Evolutionary conservation across 2,329 filamentous ascomycete species (phyloP), one percentile per base, ranked within the genome.

Genomic region (Apiospora sp.): DNA sequence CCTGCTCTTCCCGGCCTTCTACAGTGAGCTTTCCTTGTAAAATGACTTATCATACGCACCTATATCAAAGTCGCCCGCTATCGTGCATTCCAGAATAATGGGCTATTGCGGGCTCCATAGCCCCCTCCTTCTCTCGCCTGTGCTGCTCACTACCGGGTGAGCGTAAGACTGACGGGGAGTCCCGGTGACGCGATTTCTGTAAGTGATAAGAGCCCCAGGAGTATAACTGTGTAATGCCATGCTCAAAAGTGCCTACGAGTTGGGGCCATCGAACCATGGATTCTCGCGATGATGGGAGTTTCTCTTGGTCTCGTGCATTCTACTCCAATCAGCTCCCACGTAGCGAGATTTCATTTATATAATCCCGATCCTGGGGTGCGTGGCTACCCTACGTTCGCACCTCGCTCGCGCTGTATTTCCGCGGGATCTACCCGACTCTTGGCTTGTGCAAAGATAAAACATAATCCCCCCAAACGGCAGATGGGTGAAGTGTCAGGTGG

Each of bases 341-440:
- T 8, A 37, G 54, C 54, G 54, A 61, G 54, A 37, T 61, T 61
- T 61, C 54, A 61, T 41, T 61, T 41, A 37, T 41, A 37, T 19
- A 61, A 61, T 61, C 30, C 54, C 54, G 54, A 61, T 61, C 54
- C 16, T 13, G 54, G 54, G 54, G 30, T 22, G 54, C 54, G 30
- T 61, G 30, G 54, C 54, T 64, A 34, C 58, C 19, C 41, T 64
- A 64, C 8, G 34, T 41, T 22, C 10, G 34, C 8, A 64, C 12
- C 19, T n/a, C 19, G 34, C 19, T n/a, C 19, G 34, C 22, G 34
- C 34, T 14, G 58, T 64, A 64, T n/a, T 64, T 64, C 58, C 58
- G 58, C 58, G 58, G 58, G 30, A 41, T 64, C 58, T 64, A 41
- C 30, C 30, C 34, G 34, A 41, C 34, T 64, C 30, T 41, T 24